Base-by-base conservation (phyloP, 176 grass and related monocot genomes). In the Poa pratensis region DNA sequence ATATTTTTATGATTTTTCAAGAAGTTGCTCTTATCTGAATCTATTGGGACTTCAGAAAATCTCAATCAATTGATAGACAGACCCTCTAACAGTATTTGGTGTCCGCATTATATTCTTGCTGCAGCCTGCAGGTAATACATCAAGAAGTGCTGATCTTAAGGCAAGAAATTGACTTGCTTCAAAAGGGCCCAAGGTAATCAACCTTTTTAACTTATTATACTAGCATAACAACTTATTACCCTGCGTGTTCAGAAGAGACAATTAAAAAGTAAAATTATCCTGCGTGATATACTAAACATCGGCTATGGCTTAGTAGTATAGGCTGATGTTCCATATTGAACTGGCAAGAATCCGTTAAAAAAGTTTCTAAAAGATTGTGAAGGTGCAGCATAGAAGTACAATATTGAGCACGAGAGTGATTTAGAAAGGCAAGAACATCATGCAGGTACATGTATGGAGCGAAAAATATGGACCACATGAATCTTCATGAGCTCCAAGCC, bases 131-230 rank as follows among this genome's bases (percentile, higher is more conserved):
- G 95, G 89, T 51, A 42, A 79, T 79, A 74, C 88, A 92, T 12
- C 86, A 90, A 89, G 85, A 92, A 35, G 83, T 92, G 26, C 63
- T 80, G 80, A 76, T 75, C 53, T 81, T 95, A 45, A 92, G 82
- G 45, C 77, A 84, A 85, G 88, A 96, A 67, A 92, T 88, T 86
- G 83, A 78, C 79, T 86, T 94, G 5, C 90, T 98, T 90, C 91
- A 94, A 11, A 94, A 92, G 75, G 90, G 93, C 23, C 60, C 85
- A 60, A 98, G 96, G 96, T 98, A 90, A 86, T 81, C 19, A 49
- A 79, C 19, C 57, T 43, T 3, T 40, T 88, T 52, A 59, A 26
- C 27, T 49, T 6, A 30, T 39, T 15, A 55, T 32, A 30, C 15
- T 43, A 65, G 39, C 74, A 20, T 23, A 19, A 74, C 15, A 42